Evolutionary conservation across 352 stramenopile species (phyloP).

Genomic region (Phytophthora pinifolia): DNA sequence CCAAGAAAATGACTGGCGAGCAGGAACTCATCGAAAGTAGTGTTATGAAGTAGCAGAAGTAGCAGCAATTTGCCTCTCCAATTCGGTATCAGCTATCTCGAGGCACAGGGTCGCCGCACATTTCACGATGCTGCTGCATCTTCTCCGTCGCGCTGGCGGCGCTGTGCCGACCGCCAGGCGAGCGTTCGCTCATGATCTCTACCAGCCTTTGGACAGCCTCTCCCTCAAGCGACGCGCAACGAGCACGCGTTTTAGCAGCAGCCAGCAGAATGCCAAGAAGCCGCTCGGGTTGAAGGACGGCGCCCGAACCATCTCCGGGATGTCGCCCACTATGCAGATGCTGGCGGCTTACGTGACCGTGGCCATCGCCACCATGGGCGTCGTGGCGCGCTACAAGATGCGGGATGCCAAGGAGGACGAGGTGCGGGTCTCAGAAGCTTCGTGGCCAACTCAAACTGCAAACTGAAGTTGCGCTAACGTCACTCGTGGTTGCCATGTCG

Average conservation of each 20-base stretch:
- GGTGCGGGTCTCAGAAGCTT: constrained; percentile 13
- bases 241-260: constrained; percentile 15
- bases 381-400: constrained; percentile 66
- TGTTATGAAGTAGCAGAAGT: constrained; percentile 14
- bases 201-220: not conserved
- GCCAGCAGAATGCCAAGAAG: constrained; percentile 13
- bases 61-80: not conserved
- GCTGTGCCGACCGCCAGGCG: constrained; percentile 7
- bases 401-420: constrained; percentile 55
- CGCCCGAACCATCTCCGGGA: constrained; percentile 16
- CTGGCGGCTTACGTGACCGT: constrained; percentile 59
- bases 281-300: constrained; percentile 53
- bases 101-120: constrained; percentile 10
- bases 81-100: constrained; percentile 1
- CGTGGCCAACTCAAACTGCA: not conserved
- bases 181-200: not conserved
- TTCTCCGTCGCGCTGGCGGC: constrained; percentile 16
- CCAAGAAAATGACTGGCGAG: constrained; percentile 30
- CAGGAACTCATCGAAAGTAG: constrained; percentile 5
- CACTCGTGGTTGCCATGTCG: constrained; percentile 9
- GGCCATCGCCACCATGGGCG: constrained; percentile 49
- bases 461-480: constrained; percentile 19
- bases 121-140: constrained; percentile 16
- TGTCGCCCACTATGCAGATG: constrained; percentile 58
- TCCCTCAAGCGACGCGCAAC: not conserved